Conservation (phyloP, 2,329 filamentous ascomycete species). For the Cladophialophora carrionii region DNA sequence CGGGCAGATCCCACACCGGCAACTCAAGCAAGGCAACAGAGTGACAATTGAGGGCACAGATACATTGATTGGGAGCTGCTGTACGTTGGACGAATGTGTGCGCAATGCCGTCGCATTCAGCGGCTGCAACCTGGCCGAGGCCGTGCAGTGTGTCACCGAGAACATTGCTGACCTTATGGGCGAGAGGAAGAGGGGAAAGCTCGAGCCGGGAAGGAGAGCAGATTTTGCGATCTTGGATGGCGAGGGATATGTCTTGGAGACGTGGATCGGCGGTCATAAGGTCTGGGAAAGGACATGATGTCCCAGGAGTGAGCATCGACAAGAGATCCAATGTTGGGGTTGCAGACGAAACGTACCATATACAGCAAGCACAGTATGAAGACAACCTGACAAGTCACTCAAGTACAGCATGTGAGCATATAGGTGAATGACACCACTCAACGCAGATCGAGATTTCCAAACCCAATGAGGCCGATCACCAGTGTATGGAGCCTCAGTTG, state of each 20-base stretch:
- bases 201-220: conserved; percentile 52
- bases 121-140: conserved; percentile 54
- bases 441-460: neutral
- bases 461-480: neutral
- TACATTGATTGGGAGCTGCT: conserved; percentile 59
- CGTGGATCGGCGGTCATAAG: conserved; percentile 55
- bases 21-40: conserved; percentile 54
- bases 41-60: conserved; percentile 58
- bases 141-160: conserved; percentile 55
- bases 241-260: conserved; percentile 53
- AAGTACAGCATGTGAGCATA: neutral
- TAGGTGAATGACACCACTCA: neutral
- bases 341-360: too few species aligned
- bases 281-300: conserved; percentile 42
- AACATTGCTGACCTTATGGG: conserved; percentile 57
- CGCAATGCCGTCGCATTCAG: conserved; percentile 50
- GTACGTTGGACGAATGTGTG: conserved; percentile 56
- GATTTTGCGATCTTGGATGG: conserved; percentile 56
- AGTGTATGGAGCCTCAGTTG: neutral
- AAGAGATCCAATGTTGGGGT: too few species aligned
- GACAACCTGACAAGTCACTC: neutral
- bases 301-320: neutral
- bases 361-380: neutral
- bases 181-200: conserved; percentile 49
- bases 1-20: conserved; percentile 55